phyloP scores from a whole-genome alignment of 257 asterid species.

The Solanum neorickii region DNA sequence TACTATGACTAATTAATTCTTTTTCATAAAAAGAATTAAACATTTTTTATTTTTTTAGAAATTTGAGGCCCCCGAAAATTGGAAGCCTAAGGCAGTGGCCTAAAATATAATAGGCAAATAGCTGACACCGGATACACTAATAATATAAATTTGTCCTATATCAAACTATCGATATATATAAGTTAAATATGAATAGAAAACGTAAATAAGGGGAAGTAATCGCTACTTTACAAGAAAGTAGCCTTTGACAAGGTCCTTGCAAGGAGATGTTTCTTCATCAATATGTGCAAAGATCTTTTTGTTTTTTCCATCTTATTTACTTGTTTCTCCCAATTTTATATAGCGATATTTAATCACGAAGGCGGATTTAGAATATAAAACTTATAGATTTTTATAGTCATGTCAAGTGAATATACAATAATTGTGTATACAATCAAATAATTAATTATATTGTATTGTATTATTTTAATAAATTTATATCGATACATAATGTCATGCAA shows the following conservation, averaged over 20 bases:
- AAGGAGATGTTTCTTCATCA: background rate
- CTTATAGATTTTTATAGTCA: background rate
- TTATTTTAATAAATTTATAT: no score
- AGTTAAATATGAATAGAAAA: background rate
- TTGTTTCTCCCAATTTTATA: background rate
- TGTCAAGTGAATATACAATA: background rate
- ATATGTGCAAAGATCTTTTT: background rate
- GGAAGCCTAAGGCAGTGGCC: no score
- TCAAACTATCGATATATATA: background rate
- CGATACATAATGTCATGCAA: no score
- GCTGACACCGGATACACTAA: background rate
- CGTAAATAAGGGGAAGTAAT: background rate
- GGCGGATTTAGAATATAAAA: background rate
- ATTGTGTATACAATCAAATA: background rate
- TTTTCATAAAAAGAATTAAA: no score
- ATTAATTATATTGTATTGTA: no score
- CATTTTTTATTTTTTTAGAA: no score
- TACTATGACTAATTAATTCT: no score
- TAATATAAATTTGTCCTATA: background rate
- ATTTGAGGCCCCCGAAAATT: no score
- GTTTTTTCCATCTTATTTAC: background rate
- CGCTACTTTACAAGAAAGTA: background rate
- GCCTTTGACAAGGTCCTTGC: background rate
- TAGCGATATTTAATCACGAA: background rate
- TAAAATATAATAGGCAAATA: no score